A percentile compares a stretch with the other conserved stretches of the same genome.
phyloP scores from a whole-genome alignment of 768 basidiomycete species.

The Collybia mongolica region DNA sequence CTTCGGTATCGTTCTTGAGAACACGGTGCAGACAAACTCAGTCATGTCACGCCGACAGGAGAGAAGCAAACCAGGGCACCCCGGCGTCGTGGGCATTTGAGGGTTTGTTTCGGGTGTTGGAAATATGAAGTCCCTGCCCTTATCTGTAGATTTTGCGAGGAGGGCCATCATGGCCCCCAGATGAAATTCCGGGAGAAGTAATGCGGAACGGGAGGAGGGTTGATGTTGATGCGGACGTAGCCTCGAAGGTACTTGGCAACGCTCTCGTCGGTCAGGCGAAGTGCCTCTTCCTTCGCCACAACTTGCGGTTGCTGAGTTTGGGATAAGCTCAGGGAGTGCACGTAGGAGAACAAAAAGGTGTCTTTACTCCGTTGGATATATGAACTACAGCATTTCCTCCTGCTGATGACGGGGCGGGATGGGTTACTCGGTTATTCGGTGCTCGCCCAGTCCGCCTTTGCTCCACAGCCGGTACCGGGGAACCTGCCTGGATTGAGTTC shows the following conservation, averaged over 20 bases:
- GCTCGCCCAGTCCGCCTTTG: no score
- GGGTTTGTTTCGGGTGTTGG: slow-evolving; percentile 20
- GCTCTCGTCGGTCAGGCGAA: not conserved
- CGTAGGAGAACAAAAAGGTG: no score
- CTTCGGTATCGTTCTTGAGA: slow-evolving; percentile 8
- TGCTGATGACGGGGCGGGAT: no score
- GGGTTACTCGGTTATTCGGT: no score
- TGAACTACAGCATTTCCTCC: no score
- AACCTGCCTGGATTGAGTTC: no score
- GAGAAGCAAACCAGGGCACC: slow-evolving; percentile 22
- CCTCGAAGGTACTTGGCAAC: not conserved
- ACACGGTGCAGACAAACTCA: slow-evolving; percentile 14
- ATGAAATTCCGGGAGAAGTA: slow-evolving; percentile 6
- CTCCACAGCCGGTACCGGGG: no score
- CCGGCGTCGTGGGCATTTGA: slow-evolving; percentile 17
- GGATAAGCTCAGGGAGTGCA: no score
- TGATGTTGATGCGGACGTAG: not conserved
- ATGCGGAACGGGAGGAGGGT: not conserved
- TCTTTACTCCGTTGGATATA: no score
- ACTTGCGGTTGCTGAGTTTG: no score
- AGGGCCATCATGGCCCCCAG: not conserved
- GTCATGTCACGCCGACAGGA: slow-evolving; percentile 19
- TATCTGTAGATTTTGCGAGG: not conserved
- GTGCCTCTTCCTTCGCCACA: not conserved
- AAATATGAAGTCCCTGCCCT: slow-evolving; percentile 10